Conservation (phyloP, 331 rosid species). For the Quercus phellos region DNA sequence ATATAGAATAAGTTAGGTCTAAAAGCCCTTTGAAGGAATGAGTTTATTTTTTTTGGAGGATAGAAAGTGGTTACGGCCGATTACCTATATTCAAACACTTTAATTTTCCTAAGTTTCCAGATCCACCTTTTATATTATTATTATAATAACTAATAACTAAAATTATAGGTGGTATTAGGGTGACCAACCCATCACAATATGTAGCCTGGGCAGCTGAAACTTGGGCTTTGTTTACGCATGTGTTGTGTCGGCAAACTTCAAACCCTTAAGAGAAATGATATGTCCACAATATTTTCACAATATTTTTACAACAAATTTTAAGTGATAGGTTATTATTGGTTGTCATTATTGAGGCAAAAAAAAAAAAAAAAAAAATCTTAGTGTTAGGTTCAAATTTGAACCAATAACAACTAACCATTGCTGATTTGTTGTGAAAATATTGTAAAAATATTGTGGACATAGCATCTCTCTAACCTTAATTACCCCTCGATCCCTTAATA, state of each 20-base stretch:
- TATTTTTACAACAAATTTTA: too few relatives aligned
- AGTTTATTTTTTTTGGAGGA: conserved; percentile 5
- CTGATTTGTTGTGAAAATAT: too few relatives aligned
- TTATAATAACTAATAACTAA: not conserved
- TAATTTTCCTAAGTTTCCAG: conserved; percentile 14
- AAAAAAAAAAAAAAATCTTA: too few relatives aligned
- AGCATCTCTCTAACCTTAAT: too few relatives aligned
- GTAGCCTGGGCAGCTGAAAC: not conserved
- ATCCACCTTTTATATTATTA: not conserved
- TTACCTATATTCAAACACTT: conserved; percentile 40
- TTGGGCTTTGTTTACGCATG: too few relatives aligned
- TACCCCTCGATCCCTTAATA: too few relatives aligned
- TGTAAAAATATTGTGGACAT: too few relatives aligned
- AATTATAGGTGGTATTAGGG: not conserved
- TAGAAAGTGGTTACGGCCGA: conserved; percentile 52
- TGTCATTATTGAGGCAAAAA: fast-evolving
- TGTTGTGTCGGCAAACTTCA: too few relatives aligned
- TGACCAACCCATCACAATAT: not conserved
- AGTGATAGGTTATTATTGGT: fast-evolving
- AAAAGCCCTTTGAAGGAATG: not conserved
- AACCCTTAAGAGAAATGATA: fast-evolving
- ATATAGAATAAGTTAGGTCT: too few relatives aligned
- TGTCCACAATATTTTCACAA: fast-evolving
- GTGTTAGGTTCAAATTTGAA: too few relatives aligned
- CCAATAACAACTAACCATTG: too few relatives aligned